phyloP scores from a whole-genome alignment of 164 flowering plant species.

The Vitis labrusca region DNA sequence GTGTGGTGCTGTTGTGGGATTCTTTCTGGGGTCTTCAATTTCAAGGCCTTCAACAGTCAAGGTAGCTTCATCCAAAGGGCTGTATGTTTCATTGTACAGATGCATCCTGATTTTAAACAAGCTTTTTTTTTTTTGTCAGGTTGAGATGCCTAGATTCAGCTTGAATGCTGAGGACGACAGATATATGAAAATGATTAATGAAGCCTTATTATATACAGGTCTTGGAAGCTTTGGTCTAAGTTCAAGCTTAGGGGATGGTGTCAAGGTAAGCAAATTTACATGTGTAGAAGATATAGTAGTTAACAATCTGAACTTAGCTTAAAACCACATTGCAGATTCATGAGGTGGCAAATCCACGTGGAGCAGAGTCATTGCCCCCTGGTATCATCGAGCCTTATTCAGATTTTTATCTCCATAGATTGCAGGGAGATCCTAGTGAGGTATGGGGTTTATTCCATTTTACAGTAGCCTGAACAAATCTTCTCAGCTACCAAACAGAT shows the following conservation, averaged over 20 bases:
- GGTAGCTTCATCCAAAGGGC: slow-evolving; percentile 6
- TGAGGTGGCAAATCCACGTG: slow-evolving; percentile 14
- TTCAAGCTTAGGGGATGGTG: background rate
- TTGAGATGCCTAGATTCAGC: background rate
- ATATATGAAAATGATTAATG: background rate
- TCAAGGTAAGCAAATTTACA: background rate
- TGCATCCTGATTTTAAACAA: background rate
- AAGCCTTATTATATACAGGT: background rate
- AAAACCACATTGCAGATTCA: slow-evolving; percentile 7
- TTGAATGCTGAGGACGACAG: background rate
- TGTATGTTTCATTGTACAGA: no score
- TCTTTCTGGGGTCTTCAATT: slow-evolving; percentile 10
- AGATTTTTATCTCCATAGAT: slow-evolving; percentile 14
- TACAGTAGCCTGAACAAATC: no score
- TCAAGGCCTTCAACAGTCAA: background rate
- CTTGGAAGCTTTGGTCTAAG: background rate
- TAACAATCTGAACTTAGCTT: background rate
- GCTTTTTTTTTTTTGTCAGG: background rate
- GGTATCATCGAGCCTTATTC: slow-evolving; percentile 15
- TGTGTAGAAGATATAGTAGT: background rate
- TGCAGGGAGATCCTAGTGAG: slow-evolving; percentile 11
- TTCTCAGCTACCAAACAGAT: no score
- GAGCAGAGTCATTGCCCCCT: slow-evolving; percentile 20
- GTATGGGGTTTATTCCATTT: background rate
- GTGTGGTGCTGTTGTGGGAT: slow-evolving; percentile 8